These are phyloP conservation scores for Trichoderma endophyticum DNA, from an alignment of 2,329 filamentous ascomycete species.

Conservation along the genomic window DNA sequence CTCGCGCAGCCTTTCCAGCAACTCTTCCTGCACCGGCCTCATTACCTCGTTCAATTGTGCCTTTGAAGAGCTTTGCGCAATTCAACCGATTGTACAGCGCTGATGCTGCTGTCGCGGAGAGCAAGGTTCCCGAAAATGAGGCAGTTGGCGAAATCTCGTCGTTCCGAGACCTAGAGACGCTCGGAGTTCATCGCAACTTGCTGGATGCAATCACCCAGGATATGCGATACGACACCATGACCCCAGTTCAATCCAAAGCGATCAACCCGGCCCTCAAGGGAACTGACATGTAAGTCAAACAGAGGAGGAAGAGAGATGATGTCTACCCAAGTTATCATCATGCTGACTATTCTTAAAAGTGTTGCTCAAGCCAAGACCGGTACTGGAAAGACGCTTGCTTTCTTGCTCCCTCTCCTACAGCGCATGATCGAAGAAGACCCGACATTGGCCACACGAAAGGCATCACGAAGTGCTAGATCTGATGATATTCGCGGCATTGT, in stretches of 20 bases:
- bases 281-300: conserved; percentile 68
- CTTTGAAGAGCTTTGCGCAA: conserved; percentile 25
- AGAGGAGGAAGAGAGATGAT: not conserved
- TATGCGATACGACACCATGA: conserved; percentile 83
- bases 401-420: conserved; percentile 82
- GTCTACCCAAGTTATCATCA: not conserved
- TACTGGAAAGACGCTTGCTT: conserved; percentile 94
- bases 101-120: conserved; percentile 33
- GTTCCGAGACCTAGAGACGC: conserved; percentile 44
- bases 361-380: conserved; percentile 95
- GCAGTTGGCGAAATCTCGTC: conserved; percentile 30
- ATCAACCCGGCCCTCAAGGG: conserved; percentile 78
- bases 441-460: conserved; percentile 49
- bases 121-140: conserved; percentile 14
- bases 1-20: conserved; percentile 27
- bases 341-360: conserved; percentile 40
- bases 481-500: conserved; percentile 67
- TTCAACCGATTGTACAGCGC: conserved; percentile 39
- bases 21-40: conserved; percentile 24
- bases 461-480: conserved; percentile 38
- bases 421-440: conserved; percentile 67
- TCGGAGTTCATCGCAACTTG: conserved; percentile 61
- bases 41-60: conserved; percentile 21
- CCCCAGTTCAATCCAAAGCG: conserved; percentile 82
- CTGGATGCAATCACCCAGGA: conserved; percentile 65